A percentile compares a stretch with the other conserved stretches of the same genome.
Evolutionary conservation across 345 rosid genomes (phyloP).

Genomic region (Angophora floribunda): DNA sequence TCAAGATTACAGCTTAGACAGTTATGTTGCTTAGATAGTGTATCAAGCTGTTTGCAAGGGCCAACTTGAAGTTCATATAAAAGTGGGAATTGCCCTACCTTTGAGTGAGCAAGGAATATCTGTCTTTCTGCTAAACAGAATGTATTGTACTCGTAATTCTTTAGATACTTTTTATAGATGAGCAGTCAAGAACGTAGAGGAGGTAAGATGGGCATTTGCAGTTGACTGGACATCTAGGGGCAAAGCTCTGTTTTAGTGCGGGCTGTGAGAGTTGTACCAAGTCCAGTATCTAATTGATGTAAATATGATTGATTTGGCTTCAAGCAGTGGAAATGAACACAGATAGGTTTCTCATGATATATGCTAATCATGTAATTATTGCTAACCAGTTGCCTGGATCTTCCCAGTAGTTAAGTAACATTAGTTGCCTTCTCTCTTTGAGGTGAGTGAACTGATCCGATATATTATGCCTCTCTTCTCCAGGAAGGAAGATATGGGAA

Average conservation of each 20-base stretch:
- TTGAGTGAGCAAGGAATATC: neutral
- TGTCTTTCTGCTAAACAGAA: neutral
- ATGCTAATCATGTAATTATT: neutral
- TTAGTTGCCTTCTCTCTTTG: neutral
- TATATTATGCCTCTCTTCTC: neutral
- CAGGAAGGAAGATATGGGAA: conserved; percentile 84
- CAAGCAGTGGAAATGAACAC: neutral
- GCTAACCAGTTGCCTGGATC: neutral
- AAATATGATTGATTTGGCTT: neutral
- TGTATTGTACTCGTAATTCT: neutral
- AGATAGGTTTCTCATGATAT: neutral
- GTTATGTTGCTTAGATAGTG: neutral
- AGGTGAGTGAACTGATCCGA: neutral
- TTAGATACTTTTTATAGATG: neutral
- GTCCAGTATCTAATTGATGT: neutral
- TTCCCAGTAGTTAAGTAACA: neutral
- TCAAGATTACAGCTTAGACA: neutral
- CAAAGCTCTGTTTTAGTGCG: neutral
- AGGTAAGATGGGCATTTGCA: neutral
- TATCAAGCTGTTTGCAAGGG: neutral
- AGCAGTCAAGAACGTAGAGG: neutral
- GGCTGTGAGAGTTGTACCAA: neutral
- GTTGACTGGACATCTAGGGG: neutral
- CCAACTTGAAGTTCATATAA: neutral
- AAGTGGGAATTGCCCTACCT: neutral